Conservation (phyloP, 495 filamentous ascomycete species). For the Jackrogersella minutella region DNA sequence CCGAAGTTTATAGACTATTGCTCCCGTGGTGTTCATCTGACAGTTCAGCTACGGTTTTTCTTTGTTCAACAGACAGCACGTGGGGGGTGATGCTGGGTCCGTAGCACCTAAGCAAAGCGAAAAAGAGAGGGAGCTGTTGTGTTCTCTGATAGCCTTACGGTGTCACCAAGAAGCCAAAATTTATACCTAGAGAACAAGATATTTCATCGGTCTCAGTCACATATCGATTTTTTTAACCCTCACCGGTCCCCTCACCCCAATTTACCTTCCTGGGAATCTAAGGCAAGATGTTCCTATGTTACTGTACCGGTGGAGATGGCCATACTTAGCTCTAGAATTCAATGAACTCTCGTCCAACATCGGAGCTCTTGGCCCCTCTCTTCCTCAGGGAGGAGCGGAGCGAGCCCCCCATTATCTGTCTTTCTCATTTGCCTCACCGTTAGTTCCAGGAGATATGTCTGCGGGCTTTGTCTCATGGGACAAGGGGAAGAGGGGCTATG, state of each 20-base stretch:
- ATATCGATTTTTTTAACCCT: constrained; percentile 29
- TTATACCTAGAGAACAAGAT: constrained; percentile 11
- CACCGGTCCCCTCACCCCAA: constrained; percentile 34
- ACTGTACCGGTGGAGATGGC: constrained; percentile 29
- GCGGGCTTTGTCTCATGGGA: constrained; percentile 6
- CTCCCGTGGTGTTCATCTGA: constrained; percentile 13
- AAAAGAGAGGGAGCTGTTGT: constrained; percentile 8
- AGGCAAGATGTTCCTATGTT: constrained; percentile 26
- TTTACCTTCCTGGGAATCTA: constrained; percentile 10
- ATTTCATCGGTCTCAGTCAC: constrained; percentile 18
- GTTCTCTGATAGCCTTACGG: constrained; percentile 11
- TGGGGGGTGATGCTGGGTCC: constrained; percentile 14
- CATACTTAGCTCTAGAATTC: constrained; percentile 32
- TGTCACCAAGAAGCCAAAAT: constrained; percentile 22
- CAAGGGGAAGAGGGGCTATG: constrained; percentile 27
- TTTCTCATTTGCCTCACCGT: constrained; percentile 30
- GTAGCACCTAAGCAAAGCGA: neutral
- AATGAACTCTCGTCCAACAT: constrained; percentile 25
- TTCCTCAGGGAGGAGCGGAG: constrained; percentile 30
- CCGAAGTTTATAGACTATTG: constrained; percentile 27
- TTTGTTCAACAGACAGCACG: constrained; percentile 23
- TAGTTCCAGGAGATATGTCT: constrained; percentile 21
- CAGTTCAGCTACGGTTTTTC: constrained; percentile 25
- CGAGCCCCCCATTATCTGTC: constrained; percentile 14
- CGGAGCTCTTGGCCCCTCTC: constrained; percentile 28